Percentiles rank a stretch among this genome's conserved stretches.
Conservation (phyloP, 148 eudicot genomes). For the Vaccinium darrowii region DNA sequence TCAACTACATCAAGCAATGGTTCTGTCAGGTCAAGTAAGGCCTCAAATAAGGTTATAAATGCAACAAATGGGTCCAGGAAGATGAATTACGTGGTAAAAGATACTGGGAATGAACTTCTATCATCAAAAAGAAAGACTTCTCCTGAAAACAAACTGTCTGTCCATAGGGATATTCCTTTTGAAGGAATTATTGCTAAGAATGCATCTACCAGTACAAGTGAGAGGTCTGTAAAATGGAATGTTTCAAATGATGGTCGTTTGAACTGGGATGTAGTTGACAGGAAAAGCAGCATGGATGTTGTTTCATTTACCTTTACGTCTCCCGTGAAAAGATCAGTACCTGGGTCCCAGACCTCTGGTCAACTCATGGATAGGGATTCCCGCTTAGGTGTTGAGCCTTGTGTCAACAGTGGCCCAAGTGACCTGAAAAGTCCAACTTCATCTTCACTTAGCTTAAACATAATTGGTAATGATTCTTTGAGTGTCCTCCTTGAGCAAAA, state of each 20-base stretch:
- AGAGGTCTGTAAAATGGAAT: constrained; percentile 45
- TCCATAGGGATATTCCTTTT: constrained; percentile 27
- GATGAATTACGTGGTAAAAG: constrained; percentile 30
- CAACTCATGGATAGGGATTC: constrained; percentile 31
- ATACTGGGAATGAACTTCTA: constrained; percentile 40
- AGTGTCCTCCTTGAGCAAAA: constrained; percentile 87
- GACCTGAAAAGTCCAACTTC: constrained; percentile 30
- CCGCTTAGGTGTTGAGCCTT: constrained; percentile 21
- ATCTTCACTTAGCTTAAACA: constrained; percentile 45
- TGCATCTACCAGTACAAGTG: constrained; percentile 31
- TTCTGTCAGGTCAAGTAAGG: constrained; percentile 46
- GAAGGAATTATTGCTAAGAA: constrained; percentile 29
- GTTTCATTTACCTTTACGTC: constrained; percentile 94
- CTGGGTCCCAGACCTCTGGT: constrained; percentile 36
- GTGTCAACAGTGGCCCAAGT: constrained; percentile 29
- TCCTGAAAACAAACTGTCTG: constrained; percentile 42
- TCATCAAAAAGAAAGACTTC: constrained; percentile 43
- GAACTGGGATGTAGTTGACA: constrained; percentile 42
- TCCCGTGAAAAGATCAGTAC: constrained; percentile 66
- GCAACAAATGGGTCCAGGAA: constrained; percentile 37
- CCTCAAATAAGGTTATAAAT: constrained; percentile 52
- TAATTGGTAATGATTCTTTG: constrained; percentile 67
- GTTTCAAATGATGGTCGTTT: constrained; percentile 34
- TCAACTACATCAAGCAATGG: constrained; percentile 22
- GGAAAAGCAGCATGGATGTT: constrained; percentile 67